Evolutionary conservation across 108 stramenopile species (phyloP), one percentile per base, ranked within the genome.

Genomic region (Fragilaria crotonensis): DNA sequence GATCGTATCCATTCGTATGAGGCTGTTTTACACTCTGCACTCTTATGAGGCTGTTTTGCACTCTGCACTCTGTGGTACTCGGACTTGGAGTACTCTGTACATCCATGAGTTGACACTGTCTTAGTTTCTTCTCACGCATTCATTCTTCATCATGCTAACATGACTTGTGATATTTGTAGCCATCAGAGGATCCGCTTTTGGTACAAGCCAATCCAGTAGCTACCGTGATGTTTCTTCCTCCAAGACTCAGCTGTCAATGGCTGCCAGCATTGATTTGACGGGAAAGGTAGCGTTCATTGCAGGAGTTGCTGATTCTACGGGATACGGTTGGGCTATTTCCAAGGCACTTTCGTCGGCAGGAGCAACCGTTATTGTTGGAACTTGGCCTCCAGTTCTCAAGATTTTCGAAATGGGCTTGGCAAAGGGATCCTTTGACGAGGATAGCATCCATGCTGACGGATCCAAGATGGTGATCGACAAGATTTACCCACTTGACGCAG

Each of bases 321-420:
- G 97, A 28, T 98, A 98, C 72, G 97, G 97, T 51, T 98, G 97
- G 97, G 97, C 97, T 45, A 98, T 98, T 63, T 84, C 94, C 55
- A 89, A 87, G 68, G 86, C 90, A 17, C 79, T 96, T 49, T 95
- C 97, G 36, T 88, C 91, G 62, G 95, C 95, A 28, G 97, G 97
- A 36, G 92, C 93, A 59, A 96, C 89, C 45, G 92, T 98, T 54
- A 85, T 96, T 58, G 92, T 98, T 53, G 97, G 97, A 60, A 98
- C 97, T 17, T 98, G 97, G 97, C 97, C 97, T 19, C 97, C 97
- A 7, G 95, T 98, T 33, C 83, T 98, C 49, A 94, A 94, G 72
- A 94, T 97, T 65, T 97, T 97, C 63, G 72, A 95, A 67, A 87
- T 55, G 63, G 85, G 88, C 25, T 63, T 98, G 44, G 83, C 76